These are phyloP conservation scores for Sporothrix dimorphospora DNA, from an alignment of 2,329 filamentous ascomycete species.

Conservation along the genomic window DNA sequence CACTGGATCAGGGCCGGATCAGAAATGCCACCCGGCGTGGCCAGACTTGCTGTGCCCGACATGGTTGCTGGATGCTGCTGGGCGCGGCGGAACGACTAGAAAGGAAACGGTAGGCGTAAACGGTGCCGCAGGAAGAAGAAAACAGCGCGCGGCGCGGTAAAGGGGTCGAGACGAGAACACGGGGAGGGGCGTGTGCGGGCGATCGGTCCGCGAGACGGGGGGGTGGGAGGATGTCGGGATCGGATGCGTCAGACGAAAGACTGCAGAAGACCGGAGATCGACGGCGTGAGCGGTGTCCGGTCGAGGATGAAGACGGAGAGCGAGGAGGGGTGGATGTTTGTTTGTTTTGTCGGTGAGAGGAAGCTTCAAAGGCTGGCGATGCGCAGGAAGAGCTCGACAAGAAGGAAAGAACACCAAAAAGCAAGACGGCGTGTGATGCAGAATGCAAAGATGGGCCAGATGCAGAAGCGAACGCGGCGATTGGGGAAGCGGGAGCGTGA, in stretches of 20 bases:
- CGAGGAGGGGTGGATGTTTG: not conserved
- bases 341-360: slow-evolving; percentile 17
- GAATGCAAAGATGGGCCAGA: not conserved
- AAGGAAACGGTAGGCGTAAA: not conserved
- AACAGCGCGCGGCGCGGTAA: not conserved
- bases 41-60: slow-evolving; percentile 29
- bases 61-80: slow-evolving; percentile 25
- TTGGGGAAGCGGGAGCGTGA: not conserved
- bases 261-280: not conserved
- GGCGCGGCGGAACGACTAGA: not conserved
- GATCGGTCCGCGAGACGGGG: not conserved
- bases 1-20: slow-evolving; percentile 38
- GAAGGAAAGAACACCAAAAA: not conserved
- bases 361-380: not conserved
- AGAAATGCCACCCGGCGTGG: slow-evolving; percentile 37
- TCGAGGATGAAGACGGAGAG: not conserved
- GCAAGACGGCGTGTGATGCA: not conserved
- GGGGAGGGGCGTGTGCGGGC: not conserved
- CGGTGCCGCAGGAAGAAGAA: not conserved
- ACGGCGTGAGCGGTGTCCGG: not conserved
- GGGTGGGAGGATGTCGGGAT: not conserved
- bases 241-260: not conserved
- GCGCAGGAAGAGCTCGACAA: not conserved
- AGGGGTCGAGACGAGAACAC: not conserved
- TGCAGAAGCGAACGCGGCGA: not conserved